Percentiles rank a stretch among this genome's conserved stretches.
Evolutionary conservation across 202 grass and related monocot genomes (phyloP).

Genomic region (Miscanthus sacchariflorus): DNA sequence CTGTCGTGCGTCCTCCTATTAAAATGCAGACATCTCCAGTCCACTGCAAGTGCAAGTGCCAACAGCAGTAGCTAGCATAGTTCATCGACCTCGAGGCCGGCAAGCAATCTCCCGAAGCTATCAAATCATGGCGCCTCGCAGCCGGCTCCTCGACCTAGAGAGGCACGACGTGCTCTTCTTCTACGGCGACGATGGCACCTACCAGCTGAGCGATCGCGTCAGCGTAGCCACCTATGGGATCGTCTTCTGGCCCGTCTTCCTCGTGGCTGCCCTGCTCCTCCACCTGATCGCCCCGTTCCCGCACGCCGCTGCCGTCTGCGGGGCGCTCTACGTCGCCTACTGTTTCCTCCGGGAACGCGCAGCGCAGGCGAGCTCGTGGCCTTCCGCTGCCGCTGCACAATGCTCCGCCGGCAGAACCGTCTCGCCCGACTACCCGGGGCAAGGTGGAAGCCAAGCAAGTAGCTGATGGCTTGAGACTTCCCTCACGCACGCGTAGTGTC

Average conservation of each 20-base stretch:
- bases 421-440: not conserved
- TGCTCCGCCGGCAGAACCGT: conserved; percentile 40
- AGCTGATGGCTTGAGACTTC: no score
- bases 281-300: conserved; percentile 46
- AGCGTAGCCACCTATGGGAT: conserved; percentile 60
- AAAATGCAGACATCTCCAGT: not conserved
- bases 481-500: no score
- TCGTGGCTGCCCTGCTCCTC: conserved; percentile 58
- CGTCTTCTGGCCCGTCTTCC: conserved; percentile 79
- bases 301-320: conserved; percentile 37
- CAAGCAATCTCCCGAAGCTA: not conserved
- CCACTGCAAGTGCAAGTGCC: not conserved
- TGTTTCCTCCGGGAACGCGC: conserved; percentile 58
- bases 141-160: conserved; percentile 73
- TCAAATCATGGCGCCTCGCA: conserved; percentile 44
- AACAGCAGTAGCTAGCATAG: not conserved
- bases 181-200: conserved; percentile 55
- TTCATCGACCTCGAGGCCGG: not conserved
- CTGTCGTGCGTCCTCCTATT: not conserved
- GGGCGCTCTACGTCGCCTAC: conserved; percentile 61
- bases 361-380: conserved; percentile 59
- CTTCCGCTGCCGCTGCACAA: conserved; percentile 56
- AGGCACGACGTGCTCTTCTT: conserved; percentile 81
- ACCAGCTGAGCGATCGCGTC: conserved; percentile 51
- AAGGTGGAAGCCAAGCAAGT: not conserved